phyloP scores from a whole-genome alignment of 768 basidiomycete species.

The Symmetrospora coprosmae region DNA sequence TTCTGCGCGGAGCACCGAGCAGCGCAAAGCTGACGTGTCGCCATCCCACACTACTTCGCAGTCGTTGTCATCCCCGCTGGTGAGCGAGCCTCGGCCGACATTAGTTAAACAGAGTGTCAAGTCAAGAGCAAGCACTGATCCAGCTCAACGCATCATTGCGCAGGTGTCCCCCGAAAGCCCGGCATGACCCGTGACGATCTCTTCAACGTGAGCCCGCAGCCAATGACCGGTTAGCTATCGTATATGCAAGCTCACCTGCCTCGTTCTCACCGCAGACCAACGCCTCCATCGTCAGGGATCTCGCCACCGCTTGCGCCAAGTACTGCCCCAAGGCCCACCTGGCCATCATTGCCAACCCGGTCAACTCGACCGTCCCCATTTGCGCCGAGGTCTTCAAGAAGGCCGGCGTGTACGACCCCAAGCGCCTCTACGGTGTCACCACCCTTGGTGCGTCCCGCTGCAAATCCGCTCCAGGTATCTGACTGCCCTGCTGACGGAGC shows the following conservation, averaged over 20 bases:
- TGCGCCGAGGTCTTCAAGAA: constrained; percentile 82
- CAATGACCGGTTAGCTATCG: not conserved
- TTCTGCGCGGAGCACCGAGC: no score
- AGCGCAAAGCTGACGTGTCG: no score
- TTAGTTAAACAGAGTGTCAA: no score
- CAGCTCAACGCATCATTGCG: no score
- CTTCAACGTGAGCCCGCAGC: constrained; percentile 57
- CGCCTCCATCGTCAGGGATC: constrained; percentile 91
- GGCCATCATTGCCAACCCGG: constrained; percentile 96
- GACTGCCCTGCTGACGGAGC: no score
- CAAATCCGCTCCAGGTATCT: not conserved
- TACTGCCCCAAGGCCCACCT: constrained; percentile 81
- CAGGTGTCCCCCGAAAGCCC: constrained; percentile 81
- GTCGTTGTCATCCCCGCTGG: constrained; percentile 94
- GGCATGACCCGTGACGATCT: constrained; percentile 88
- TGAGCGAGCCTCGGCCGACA: no score
- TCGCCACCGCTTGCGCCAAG: constrained; percentile 72
- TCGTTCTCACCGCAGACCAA: constrained; percentile 52
- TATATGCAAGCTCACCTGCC: not conserved
- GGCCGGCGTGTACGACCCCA: constrained; percentile 80
- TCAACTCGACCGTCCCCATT: constrained; percentile 80
- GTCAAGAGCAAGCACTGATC: no score
- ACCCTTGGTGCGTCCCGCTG: constrained; percentile 46
- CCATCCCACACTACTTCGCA: no score
- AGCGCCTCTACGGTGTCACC: constrained; percentile 84